These are phyloP conservation scores for Kalaharituber pfeilii DNA, from an alignment of 2,329 filamentous ascomycete species.

Conservation along the genomic window DNA sequence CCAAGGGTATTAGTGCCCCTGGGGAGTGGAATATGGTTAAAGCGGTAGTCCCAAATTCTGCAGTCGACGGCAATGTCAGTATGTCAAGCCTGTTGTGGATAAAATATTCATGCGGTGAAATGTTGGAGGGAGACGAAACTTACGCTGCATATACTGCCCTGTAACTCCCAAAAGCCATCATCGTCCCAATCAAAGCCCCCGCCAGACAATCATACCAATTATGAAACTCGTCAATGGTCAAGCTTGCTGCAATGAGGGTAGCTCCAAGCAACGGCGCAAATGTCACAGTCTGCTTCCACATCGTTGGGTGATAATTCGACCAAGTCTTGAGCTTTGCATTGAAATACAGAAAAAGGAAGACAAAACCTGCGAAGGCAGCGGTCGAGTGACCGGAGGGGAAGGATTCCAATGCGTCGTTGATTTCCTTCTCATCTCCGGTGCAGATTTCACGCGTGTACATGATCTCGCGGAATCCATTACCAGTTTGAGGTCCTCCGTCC, in stretches of 20 bases:
- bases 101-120: no score
- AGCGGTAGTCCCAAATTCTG: no score
- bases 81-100: no score
- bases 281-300: conserved; percentile 15
- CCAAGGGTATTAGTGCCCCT: no score
- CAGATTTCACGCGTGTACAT: conserved; percentile 16
- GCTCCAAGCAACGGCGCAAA: conserved; percentile 14
- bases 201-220: conserved; percentile 18
- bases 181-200: conserved; percentile 11
- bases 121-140: no score
- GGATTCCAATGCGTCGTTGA: conserved; percentile 17
- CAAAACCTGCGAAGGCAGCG: conserved; percentile 16
- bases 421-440: conserved; percentile 9
- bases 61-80: no score
- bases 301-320: conserved; percentile 16
- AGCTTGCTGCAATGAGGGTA: conserved; percentile 13
- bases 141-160: no score
- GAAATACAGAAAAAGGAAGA: conserved; percentile 16
- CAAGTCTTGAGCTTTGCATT: conserved; percentile 18
- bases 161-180: no score
- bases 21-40: no score
- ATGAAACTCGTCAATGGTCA: conserved; percentile 17
- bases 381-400: conserved; percentile 18
- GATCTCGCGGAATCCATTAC: conserved; percentile 10
- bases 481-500: conserved; percentile 1